These are phyloP conservation scores for Cryptosporidium bovis DNA, from an alignment of 169 alveolate genomes.

Conservation along the genomic window DNA sequence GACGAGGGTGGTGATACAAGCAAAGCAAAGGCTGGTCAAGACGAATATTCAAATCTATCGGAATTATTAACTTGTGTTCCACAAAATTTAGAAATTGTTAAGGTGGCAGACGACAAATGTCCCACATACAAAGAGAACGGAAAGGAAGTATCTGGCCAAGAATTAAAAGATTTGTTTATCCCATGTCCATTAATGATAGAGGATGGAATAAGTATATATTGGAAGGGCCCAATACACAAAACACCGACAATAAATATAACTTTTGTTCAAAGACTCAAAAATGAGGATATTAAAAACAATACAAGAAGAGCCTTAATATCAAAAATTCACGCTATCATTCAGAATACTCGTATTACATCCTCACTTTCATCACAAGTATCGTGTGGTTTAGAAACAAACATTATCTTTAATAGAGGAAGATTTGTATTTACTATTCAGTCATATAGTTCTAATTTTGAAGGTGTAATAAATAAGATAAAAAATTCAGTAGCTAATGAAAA, in stretches of 20 bases:
- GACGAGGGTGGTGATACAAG: too few species aligned
- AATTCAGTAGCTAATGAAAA: not conserved
- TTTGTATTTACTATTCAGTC: slow-evolving; percentile 27
- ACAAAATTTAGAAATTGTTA: slow-evolving; percentile 25
- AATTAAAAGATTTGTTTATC: not conserved
- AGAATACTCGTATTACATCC: not conserved
- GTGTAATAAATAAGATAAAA: not conserved
- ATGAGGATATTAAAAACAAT: slow-evolving; percentile 17
- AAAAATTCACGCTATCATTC: slow-evolving; percentile 39
- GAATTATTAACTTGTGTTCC: slow-evolving; percentile 66
- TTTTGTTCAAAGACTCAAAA: slow-evolving; percentile 32
- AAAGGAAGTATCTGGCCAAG: slow-evolving; percentile 2
- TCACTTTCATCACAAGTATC: not conserved
- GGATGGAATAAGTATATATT: slow-evolving; percentile 33
- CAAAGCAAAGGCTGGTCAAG: not conserved
- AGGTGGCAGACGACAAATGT: slow-evolving; percentile 3
- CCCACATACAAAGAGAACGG: slow-evolving; percentile 33
- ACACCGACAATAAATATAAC: slow-evolving; percentile 46
- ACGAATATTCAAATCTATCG: not conserved
- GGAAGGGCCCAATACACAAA: slow-evolving; percentile 71
- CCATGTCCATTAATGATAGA: slow-evolving; percentile 47
- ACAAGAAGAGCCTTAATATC: slow-evolving; percentile 2
- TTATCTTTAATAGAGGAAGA: slow-evolving; percentile 46
- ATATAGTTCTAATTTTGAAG: slow-evolving; percentile 58
- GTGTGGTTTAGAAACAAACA: slow-evolving; percentile 31